Conservation (phyloP, 108 stramenopile genomes). For the Nitzschia putrida region DNA sequence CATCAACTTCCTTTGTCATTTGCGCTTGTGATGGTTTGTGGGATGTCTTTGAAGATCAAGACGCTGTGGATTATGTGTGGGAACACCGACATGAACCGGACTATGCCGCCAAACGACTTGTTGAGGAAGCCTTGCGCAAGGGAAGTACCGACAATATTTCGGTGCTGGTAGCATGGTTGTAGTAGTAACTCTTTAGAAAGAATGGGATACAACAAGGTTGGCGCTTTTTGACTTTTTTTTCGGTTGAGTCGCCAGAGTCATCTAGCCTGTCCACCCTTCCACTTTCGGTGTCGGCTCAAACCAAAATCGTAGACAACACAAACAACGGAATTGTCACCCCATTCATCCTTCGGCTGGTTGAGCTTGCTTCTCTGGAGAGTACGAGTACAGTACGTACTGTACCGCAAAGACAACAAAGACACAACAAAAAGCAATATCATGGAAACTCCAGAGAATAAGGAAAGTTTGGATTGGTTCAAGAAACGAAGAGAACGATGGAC, state of each 20-base stretch:
- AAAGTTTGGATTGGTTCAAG: slow-evolving; percentile 20
- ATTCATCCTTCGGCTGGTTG: too few species aligned
- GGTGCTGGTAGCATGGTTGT: slow-evolving; percentile 80
- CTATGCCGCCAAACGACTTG: slow-evolving; percentile 52
- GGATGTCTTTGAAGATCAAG: slow-evolving; percentile 88
- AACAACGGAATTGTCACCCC: too few species aligned
- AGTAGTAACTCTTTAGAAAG: neutral
- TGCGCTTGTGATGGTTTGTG: slow-evolving; percentile 89
- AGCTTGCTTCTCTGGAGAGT: too few species aligned
- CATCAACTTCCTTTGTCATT: slow-evolving; percentile 58
- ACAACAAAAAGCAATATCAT: neutral
- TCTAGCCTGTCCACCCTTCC: too few species aligned
- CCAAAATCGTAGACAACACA: too few species aligned
- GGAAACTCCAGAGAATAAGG: slow-evolving; percentile 1
- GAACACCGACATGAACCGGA: slow-evolving; percentile 19
- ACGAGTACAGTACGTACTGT: too few species aligned
- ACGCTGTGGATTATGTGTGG: slow-evolving; percentile 73
- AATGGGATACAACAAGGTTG: too few species aligned
- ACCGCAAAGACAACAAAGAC: neutral
- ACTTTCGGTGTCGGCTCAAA: too few species aligned
- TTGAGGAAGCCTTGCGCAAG: slow-evolving; percentile 65
- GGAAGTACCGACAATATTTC: slow-evolving; percentile 87
- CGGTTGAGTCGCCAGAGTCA: too few species aligned
- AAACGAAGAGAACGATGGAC: slow-evolving; percentile 16
- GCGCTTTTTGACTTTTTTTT: too few species aligned